Percentiles rank a stretch among this genome's conserved stretches.
phyloP scores from a whole-genome alignment of 305 asterid species.

The Fraxinus velutina region DNA sequence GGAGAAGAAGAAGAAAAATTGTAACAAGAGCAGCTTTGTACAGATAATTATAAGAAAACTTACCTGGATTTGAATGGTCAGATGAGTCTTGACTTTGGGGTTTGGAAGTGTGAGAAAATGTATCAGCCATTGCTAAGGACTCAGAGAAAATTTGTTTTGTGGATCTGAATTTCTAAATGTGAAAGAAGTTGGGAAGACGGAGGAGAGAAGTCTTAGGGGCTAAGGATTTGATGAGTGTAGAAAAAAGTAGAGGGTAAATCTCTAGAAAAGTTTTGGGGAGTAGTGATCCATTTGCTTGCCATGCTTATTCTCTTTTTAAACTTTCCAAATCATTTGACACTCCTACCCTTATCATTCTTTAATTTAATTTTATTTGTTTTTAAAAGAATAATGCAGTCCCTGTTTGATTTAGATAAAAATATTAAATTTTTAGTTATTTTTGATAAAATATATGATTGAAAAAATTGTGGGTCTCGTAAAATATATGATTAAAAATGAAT shows the following conservation, averaged over 20 bases:
- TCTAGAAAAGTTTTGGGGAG: constrained; percentile 50
- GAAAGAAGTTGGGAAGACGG: constrained; percentile 31
- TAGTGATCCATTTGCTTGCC: constrained; percentile 43
- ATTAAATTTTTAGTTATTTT: no score
- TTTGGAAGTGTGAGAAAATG: constrained; percentile 34
- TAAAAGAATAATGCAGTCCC: neutral
- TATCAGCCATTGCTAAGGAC: constrained; percentile 60
- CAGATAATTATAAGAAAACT: constrained; percentile 42
- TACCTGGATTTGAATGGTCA: constrained; percentile 43
- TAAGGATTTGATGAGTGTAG: constrained; percentile 42
- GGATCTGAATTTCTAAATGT: constrained; percentile 28
- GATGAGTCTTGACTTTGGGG: constrained; percentile 29
- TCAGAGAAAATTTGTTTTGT: constrained; percentile 15
- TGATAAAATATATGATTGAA: neutral
- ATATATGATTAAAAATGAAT: neutral
- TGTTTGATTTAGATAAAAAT: no score
- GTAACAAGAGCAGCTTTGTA: constrained; percentile 56
- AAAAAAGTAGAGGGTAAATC: constrained; percentile 33
- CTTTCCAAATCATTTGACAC: constrained; percentile 31
- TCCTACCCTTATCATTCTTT: constrained; percentile 33
- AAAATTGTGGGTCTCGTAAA: neutral
- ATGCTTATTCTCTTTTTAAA: constrained; percentile 34
- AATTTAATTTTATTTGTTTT: neutral
- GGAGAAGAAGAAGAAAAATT: constrained; percentile 51
- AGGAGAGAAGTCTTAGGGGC: constrained; percentile 44